These are phyloP conservation scores for Batkoa obscura DNA, from an alignment of 371 early-diverging fungal species.

Conservation along the genomic window DNA sequence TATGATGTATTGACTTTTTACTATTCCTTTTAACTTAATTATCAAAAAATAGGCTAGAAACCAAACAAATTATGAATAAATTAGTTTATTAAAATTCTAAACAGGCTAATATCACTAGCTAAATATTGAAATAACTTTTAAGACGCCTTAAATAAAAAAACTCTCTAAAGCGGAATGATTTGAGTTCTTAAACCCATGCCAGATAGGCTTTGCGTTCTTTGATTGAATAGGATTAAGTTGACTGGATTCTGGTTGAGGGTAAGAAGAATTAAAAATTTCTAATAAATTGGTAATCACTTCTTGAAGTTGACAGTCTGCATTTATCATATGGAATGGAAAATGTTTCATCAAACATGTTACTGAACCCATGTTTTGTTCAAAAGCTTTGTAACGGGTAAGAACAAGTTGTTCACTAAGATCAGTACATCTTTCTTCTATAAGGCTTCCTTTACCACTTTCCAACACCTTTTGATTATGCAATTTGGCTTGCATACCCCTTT, in stretches of 20 bases:
- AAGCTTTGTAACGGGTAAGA: background rate
- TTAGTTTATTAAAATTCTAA: no score
- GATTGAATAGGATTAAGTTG: no score
- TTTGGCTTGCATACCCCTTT: constrained; percentile 31
- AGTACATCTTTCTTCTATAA: constrained; percentile 43
- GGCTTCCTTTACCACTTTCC: constrained; percentile 33
- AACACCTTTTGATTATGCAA: constrained; percentile 35
- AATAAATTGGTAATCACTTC: constrained; percentile 30
- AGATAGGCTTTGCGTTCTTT: no score
- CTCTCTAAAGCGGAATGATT: no score
- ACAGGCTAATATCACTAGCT: no score
- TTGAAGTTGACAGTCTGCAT: constrained; percentile 20
- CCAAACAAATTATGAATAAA: no score
- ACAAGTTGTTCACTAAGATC: constrained; percentile 27
- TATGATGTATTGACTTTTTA: no score
- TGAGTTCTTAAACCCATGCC: no score
- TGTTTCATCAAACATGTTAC: background rate
- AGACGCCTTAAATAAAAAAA: no score
- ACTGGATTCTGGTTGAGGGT: background rate
- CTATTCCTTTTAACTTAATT: no score
- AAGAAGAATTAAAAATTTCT: background rate
- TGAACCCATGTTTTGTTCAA: background rate
- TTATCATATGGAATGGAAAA: constrained; percentile 5
- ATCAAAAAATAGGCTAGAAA: no score
- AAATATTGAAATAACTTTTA: no score